Base-by-base conservation (phyloP, 495 filamentous ascomycete genomes). In the Aspergillus campestris region DNA sequence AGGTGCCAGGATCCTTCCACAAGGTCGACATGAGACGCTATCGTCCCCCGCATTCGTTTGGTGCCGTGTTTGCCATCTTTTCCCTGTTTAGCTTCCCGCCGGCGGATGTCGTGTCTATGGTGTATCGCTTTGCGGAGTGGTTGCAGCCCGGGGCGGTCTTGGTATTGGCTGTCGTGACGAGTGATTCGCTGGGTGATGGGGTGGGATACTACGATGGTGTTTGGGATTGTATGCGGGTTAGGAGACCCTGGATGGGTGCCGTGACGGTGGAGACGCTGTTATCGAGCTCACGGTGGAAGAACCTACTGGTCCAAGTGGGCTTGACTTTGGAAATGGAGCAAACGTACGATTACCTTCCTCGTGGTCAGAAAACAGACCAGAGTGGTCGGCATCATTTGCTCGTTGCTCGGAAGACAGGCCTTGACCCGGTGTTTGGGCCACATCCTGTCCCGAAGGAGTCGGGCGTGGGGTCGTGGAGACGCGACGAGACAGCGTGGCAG, bases 1-100 rank as follows among this genome's bases (percentile, higher is more conserved):
- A 56, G 12, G 61, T 71, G 4, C 53, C 60, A n/a, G 66, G 58
- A 0, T 39, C 18, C 0, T 70, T 72, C 14, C 42, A 60, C 32
- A 44, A 56, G 14, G 48, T 44, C 2, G 56, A 71, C 35, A 60
- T 67, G 31, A 50, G 53, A 1, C 39, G 42, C 5, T 67, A 60
- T 36, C 38, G 40, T 9, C 53, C 66, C 0, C 14, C 13, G 3
- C 29, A 38, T 1, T 27, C 10, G 8, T 48, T 52, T 15, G 57
- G 53, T 12, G 58, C 31, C 1, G 34, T 52, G 0, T 38, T 56
- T 24, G 53, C 48, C 7, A 55, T 43, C 7, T 32, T 54, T 1
- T 61, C 53, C 0, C 27, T 59, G 7, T 59, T 59, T 32, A 28
- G 40, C 34, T 24, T 61, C 6, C 15, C 30, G 0, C 39, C 53